These are phyloP conservation scores for Vachellia collinsii DNA, from an alignment of 306 rosid species.

Conservation along the genomic window DNA sequence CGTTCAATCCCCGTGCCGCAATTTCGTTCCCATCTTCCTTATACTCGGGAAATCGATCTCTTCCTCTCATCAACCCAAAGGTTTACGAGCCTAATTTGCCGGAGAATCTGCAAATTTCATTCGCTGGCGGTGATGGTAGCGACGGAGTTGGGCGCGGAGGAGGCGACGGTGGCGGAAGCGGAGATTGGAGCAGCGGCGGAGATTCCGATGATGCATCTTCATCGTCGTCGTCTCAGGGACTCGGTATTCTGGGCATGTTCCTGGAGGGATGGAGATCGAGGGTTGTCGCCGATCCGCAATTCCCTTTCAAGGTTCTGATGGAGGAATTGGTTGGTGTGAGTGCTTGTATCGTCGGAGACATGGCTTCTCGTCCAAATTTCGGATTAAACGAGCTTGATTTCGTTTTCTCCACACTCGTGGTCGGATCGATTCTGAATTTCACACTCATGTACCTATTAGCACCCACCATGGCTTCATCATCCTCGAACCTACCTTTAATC, in stretches of 20 bases:
- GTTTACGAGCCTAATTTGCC: slow-evolving; percentile 31
- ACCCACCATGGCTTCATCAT: slow-evolving; percentile 55
- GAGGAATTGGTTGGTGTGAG: slow-evolving; percentile 91
- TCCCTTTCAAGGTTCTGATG: slow-evolving; percentile 94
- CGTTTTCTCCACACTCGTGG: slow-evolving; percentile 95
- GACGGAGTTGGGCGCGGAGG: slow-evolving; percentile 56
- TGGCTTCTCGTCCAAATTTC: slow-evolving; percentile 96
- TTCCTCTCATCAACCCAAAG: slow-evolving; percentile 40
- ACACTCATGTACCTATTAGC: slow-evolving; percentile 92
- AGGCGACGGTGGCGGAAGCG: slow-evolving; percentile 36
- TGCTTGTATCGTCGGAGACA: slow-evolving; percentile 90
- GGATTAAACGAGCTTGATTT: slow-evolving; percentile 97
- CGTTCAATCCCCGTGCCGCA: slow-evolving; percentile 1
- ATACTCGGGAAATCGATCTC: slow-evolving; percentile 39
- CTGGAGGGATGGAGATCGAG: slow-evolving; percentile 91
- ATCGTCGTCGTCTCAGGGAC: slow-evolving; percentile 29
- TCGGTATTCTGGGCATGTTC: slow-evolving; percentile 68
- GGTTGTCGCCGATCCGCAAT: slow-evolving; percentile 97
- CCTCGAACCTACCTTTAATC: slow-evolving; percentile 58
- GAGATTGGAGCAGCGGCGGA: slow-evolving; percentile 36
- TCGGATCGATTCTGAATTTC: slow-evolving; percentile 89
- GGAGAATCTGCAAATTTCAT: slow-evolving; percentile 46
- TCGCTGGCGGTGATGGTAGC: slow-evolving; percentile 57
- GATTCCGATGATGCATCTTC: slow-evolving; percentile 40
- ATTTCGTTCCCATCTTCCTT: slow-evolving; percentile 47